A percentile compares a stretch with the other conserved stretches of the same genome.
These are phyloP conservation scores for Colletotrichum liriopes DNA, from an alignment of 2,329 filamentous ascomycete species.

Conservation along the genomic window DNA sequence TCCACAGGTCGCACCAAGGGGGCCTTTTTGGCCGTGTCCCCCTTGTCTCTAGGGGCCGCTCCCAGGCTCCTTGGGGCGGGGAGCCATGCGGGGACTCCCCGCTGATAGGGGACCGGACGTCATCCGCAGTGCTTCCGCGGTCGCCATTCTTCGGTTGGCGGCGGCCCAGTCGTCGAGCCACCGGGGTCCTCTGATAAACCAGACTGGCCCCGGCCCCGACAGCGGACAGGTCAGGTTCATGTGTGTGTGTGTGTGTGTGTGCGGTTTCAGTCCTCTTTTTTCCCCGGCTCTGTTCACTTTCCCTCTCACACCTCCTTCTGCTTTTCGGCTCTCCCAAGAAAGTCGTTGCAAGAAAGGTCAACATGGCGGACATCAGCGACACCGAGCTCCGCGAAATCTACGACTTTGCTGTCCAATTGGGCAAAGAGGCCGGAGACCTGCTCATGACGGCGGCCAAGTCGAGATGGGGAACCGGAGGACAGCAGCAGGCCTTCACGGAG, in stretches of 20 bases:
- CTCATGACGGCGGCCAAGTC: slow-evolving; percentile 75
- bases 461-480: slow-evolving; percentile 61
- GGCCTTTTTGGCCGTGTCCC: slow-evolving; percentile 3
- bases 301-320: background rate
- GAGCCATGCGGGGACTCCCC: slow-evolving; percentile 29
- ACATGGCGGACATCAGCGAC: slow-evolving; percentile 50
- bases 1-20: slow-evolving; percentile 7
- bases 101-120: slow-evolving; percentile 31
- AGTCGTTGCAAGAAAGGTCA: background rate
- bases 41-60: background rate
- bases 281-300: background rate
- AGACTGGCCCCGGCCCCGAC: slow-evolving; percentile 5
- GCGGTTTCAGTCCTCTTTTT: slow-evolving; percentile 6
- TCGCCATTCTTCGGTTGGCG: slow-evolving; percentile 34
- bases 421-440: slow-evolving; percentile 78
- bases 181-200: slow-evolving; percentile 15
- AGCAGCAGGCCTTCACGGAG: slow-evolving; percentile 64
- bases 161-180: slow-evolving; percentile 38
- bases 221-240: slow-evolving; percentile 14
- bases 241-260: slow-evolving; percentile 1
- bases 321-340: slow-evolving; percentile 22
- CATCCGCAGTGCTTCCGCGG: slow-evolving; percentile 40
- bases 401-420: slow-evolving; percentile 78
- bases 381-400: slow-evolving; percentile 76
- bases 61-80: background rate